Percentiles rank a stretch among this genome's conserved stretches.
Conservation (phyloP, 108 stramenopile genomes). For the Cyclotella baltica region DNA sequence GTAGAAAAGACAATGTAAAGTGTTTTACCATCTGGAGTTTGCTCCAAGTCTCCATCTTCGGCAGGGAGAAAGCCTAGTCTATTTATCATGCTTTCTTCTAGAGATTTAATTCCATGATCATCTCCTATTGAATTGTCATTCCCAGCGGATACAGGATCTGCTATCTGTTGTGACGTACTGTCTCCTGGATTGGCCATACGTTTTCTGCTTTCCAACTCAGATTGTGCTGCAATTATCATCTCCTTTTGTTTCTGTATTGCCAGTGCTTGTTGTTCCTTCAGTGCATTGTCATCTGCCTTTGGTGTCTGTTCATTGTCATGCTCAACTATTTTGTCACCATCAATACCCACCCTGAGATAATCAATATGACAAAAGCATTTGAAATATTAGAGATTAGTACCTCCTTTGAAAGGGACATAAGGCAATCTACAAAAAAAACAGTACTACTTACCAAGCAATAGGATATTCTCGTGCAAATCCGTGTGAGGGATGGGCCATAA, state of each 20-base stretch:
- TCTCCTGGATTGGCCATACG: not conserved
- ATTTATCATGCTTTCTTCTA: conserved; percentile 45
- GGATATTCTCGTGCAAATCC: conserved; percentile 77
- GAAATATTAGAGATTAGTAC: not conserved
- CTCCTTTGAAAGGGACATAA: not conserved
- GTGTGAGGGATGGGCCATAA: conserved; percentile 31
- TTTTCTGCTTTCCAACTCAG: not conserved
- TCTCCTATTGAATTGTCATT: not conserved
- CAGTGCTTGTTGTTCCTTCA: not conserved
- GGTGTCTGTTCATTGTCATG: conserved; percentile 26
- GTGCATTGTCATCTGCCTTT: not conserved
- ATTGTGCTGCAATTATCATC: not conserved
- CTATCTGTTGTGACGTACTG: not conserved
- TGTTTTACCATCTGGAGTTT: conserved; percentile 25
- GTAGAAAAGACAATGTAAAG: conserved; percentile 74
- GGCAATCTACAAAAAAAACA: no score
- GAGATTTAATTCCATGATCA: conserved; percentile 36
- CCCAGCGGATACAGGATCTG: not conserved
- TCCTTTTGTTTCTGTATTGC: not conserved
- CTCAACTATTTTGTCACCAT: conserved; percentile 57
- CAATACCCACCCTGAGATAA: conserved; percentile 70
- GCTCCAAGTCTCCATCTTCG: conserved; percentile 43
- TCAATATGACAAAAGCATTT: not conserved
- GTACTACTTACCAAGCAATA: conserved; percentile 52
- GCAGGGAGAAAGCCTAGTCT: conserved; percentile 33